These are phyloP conservation scores for Lagerstroemia speciosa DNA, from an alignment of 345 rosid genomes.

Conservation along the genomic window DNA sequence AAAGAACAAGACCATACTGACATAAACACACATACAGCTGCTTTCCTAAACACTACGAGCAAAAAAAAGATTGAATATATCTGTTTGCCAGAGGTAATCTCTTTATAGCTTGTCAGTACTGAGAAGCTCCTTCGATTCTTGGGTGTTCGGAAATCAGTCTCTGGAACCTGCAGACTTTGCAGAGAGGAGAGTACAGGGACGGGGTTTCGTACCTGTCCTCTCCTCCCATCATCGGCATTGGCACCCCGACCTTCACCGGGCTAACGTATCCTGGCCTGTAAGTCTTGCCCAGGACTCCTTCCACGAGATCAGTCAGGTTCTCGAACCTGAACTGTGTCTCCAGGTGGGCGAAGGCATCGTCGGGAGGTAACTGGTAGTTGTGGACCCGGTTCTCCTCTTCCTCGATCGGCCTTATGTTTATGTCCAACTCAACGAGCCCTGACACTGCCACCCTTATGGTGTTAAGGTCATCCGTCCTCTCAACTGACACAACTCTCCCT, in stretches of 20 bases:
- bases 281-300: conserved; percentile 76
- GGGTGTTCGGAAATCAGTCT: conserved; percentile 23
- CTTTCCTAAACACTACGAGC: neutral
- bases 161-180: conserved; percentile 56
- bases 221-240: conserved; percentile 81
- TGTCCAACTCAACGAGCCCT: conserved; percentile 47
- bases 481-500: conserved; percentile 39
- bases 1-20: neutral
- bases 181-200: conserved; percentile 54
- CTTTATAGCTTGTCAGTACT: conserved; percentile 7
- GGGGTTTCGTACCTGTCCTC: conserved; percentile 71
- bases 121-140: conserved; percentile 9
- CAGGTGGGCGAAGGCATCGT: conserved; percentile 64
- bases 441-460: conserved; percentile 40
- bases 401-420: conserved; percentile 53
- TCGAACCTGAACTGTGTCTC: conserved; percentile 69
- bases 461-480: conserved; percentile 56
- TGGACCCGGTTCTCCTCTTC: conserved; percentile 53
- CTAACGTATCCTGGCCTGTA: conserved; percentile 54
- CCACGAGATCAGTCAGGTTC: conserved; percentile 46
- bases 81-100: neutral
- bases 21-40: neutral
- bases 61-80: neutral
- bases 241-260: conserved; percentile 61
- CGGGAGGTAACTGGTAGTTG: conserved; percentile 53